Percentiles rank a stretch among this genome's conserved stretches.
These are phyloP conservation scores for Ajuga chamaepitys DNA, from an alignment of 257 asterid genomes.

Conservation along the genomic window DNA sequence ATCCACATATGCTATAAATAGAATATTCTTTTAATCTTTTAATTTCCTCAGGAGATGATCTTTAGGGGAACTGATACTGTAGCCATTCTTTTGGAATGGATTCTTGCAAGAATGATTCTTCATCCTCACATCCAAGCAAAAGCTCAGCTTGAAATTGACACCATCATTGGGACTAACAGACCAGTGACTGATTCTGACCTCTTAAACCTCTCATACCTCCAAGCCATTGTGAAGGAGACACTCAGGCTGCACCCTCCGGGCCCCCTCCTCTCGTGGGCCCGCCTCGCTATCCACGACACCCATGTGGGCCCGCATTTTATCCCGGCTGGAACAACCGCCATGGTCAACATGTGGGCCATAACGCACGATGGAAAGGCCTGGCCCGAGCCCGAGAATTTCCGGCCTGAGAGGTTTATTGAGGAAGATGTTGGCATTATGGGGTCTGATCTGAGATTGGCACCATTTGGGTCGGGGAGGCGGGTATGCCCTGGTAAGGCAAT, in stretches of 20 bases:
- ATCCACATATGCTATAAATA: conserved; percentile 6
- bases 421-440: conserved; percentile 54
- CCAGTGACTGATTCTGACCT: conserved; percentile 44
- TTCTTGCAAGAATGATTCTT: conserved; percentile 79
- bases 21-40: background rate
- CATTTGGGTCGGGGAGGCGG: conserved; percentile 67
- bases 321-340: conserved; percentile 74
- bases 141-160: conserved; percentile 54
- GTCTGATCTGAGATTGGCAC: conserved; percentile 62
- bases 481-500: conserved; percentile 69
- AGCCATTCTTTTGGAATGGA: conserved; percentile 77
- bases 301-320: conserved; percentile 43
- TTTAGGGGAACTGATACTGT: conserved; percentile 83
- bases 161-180: conserved; percentile 20
- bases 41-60: conserved; percentile 67
- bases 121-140: conserved; percentile 68
- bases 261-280: conserved; percentile 86
- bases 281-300: conserved; percentile 58
- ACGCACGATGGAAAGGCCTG: conserved; percentile 50
- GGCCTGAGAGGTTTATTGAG: conserved; percentile 55
- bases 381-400: conserved; percentile 43
- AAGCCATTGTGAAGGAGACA: conserved; percentile 69
- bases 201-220: conserved; percentile 48
- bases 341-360: conserved; percentile 94
- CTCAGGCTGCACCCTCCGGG: conserved; percentile 80